Conservation (phyloP, 768 basidiomycete species). For the Macrolepiota albuminosa region DNA sequence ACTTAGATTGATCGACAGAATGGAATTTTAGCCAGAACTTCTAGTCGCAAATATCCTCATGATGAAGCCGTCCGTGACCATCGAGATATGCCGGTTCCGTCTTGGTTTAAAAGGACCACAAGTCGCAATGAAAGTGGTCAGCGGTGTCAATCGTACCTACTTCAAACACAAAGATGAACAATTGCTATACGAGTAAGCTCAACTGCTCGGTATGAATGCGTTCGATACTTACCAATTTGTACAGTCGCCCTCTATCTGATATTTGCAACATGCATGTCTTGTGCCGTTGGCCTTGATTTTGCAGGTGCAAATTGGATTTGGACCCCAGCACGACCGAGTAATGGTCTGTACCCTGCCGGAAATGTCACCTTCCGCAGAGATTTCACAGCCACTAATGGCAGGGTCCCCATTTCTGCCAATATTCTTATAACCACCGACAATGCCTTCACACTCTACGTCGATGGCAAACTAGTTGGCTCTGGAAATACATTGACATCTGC, state of each 20-base stretch:
- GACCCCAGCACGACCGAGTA: conserved; percentile 17
- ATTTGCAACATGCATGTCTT: conserved; percentile 6
- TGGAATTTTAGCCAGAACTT: neutral
- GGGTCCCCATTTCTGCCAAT: conserved; percentile 23
- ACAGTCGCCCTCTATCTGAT: conserved; percentile 3
- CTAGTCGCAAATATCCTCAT: neutral
- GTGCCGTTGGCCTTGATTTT: conserved; percentile 10
- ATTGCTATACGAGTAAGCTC: neutral
- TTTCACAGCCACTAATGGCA: conserved; percentile 20
- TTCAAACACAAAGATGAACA: neutral
- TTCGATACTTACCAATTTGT: neutral
- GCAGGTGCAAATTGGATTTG: conserved; percentile 27
- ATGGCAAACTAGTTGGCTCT: conserved; percentile 22
- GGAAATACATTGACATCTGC: conserved; percentile 16
- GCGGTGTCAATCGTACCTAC: neutral
- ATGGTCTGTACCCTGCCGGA: conserved; percentile 18
- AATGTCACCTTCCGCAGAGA: conserved; percentile 26
- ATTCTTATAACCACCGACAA: conserved; percentile 27
- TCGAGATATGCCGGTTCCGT: no score
- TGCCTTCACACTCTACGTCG: conserved; percentile 26
- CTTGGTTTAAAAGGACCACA: neutral
- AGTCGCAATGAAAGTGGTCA: neutral
- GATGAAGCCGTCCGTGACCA: neutral
- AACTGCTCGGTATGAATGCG: neutral
- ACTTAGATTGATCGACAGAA: neutral